Conservation (phyloP, 2,329 filamentous ascomycete species). For the Phyllosticta citriasiana region DNA sequence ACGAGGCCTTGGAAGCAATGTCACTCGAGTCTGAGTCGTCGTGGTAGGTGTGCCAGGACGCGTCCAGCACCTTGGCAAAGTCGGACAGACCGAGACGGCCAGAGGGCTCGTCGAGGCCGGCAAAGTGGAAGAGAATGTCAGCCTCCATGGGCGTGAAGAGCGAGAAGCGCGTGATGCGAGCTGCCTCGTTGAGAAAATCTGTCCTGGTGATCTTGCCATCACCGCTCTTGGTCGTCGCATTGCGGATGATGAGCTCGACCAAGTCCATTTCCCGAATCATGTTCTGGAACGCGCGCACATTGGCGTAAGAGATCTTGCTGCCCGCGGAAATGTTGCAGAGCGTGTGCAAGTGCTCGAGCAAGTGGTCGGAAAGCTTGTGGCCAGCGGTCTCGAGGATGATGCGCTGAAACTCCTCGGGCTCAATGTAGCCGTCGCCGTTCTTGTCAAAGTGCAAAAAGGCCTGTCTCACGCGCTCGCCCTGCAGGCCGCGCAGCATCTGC, state of each 20-base stretch:
- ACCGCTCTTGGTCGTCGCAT: conserved; percentile 68
- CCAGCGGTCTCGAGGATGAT: conserved; percentile 88
- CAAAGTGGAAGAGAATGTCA: conserved; percentile 97
- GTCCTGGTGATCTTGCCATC: conserved; percentile 91
- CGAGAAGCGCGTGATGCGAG: conserved; percentile 83
- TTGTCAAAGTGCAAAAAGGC: conserved; percentile 88
- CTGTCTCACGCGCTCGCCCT: conserved; percentile 91
- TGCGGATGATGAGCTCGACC: conserved; percentile 84
- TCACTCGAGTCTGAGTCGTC: conserved; percentile 37
- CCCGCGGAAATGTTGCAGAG: conserved; percentile 89
- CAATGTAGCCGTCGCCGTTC: conserved; percentile 88
- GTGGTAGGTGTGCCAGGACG: conserved; percentile 70
- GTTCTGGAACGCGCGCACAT: conserved; percentile 95
- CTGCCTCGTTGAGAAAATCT: conserved; percentile 91
- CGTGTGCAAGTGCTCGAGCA: conserved; percentile 80
- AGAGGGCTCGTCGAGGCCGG: conserved; percentile 79
- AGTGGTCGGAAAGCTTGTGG: conserved; percentile 95
- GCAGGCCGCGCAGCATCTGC: conserved; percentile 92
- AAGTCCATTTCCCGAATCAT: conserved; percentile 97
- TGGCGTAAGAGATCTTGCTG: conserved; percentile 94
- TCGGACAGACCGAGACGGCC: conserved; percentile 72
- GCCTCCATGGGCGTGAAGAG: conserved; percentile 98
- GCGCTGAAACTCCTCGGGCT: conserved; percentile 89
- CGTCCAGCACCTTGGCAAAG: conserved; percentile 90
- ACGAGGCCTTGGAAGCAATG: conserved; percentile 43